Conservation (phyloP, 306 rosid species). For the Crataegus laevigata region DNA sequence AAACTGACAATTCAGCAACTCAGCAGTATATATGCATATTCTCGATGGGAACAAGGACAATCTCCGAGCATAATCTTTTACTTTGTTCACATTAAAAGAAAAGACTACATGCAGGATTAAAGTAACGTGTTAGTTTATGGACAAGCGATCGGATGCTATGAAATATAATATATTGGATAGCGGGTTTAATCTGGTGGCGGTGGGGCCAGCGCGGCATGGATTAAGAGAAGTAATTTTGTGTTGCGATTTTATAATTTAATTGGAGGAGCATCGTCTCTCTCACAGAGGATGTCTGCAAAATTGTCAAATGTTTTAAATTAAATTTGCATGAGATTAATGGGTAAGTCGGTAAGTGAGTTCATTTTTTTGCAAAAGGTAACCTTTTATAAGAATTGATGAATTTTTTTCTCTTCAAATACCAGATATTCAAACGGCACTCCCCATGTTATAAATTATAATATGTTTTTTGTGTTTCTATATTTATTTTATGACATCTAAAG, state of each 20-base stretch:
- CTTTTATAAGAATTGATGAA: no score
- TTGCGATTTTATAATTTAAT: neutral
- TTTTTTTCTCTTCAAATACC: no score
- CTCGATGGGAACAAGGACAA: neutral
- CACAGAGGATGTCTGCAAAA: neutral
- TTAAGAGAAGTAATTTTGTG: neutral
- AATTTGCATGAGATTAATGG: no score
- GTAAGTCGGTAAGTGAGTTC: no score
- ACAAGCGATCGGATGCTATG: neutral
- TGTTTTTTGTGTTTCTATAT: no score
- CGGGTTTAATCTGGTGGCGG: neutral
- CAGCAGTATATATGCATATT: neutral
- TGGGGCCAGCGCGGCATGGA: neutral
- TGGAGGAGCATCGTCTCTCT: neutral
- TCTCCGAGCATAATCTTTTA: neutral
- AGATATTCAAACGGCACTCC: accelerated
- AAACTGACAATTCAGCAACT: neutral
- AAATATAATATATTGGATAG: no score
- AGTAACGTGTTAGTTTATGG: neutral
- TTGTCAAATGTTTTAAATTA: neutral
- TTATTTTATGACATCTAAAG: no score
- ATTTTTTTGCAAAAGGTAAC: no score
- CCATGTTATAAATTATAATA: no score
- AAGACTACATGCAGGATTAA: neutral
- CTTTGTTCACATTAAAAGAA: neutral